Evolutionary conservation across 148 eudicot species (phyloP).

Genomic region (Limonium bicolor): DNA sequence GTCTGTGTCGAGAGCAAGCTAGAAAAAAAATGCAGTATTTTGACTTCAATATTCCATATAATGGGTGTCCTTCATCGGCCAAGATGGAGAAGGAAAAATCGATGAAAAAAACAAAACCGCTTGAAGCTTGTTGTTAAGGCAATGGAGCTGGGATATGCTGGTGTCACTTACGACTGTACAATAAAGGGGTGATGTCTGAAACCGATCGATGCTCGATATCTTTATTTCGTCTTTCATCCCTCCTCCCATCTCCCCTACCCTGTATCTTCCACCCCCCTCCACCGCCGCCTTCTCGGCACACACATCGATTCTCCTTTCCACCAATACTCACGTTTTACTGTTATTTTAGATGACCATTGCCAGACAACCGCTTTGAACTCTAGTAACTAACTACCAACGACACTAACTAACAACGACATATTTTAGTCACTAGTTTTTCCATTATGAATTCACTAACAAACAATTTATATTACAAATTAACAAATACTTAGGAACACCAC

Average conservation of each 20-base stretch:
- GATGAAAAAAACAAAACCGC: constrained; percentile 26
- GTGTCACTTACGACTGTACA: constrained; percentile 61
- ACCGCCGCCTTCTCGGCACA: constrained; percentile 29
- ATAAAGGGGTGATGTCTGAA: constrained; percentile 70
- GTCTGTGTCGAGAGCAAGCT: no score
- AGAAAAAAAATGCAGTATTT: constrained; percentile 83
- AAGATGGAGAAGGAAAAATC: constrained; percentile 21
- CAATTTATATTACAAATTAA: no score
- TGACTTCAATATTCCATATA: constrained; percentile 73
- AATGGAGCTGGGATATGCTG: constrained; percentile 70
- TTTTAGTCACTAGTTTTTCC: no score
- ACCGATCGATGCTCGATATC: constrained; percentile 58
- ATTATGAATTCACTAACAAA: no score
- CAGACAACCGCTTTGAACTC: constrained; percentile 63
- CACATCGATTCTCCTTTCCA: constrained; percentile 37
- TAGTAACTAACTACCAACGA: no score
- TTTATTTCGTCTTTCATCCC: constrained; percentile 45
- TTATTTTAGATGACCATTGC: constrained; percentile 29
- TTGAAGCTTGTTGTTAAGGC: constrained; percentile 39
- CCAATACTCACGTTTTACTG: constrained; percentile 69
- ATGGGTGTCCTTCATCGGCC: constrained; percentile 18
- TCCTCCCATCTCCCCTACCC: constrained; percentile 35
- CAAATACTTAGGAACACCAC: no score
- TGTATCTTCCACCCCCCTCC: constrained; percentile 48
- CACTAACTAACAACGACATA: no score